These are phyloP conservation scores for Puccinia coronata DNA, from an alignment of 1,284 basidiomycete species.

Conservation along the genomic window DNA sequence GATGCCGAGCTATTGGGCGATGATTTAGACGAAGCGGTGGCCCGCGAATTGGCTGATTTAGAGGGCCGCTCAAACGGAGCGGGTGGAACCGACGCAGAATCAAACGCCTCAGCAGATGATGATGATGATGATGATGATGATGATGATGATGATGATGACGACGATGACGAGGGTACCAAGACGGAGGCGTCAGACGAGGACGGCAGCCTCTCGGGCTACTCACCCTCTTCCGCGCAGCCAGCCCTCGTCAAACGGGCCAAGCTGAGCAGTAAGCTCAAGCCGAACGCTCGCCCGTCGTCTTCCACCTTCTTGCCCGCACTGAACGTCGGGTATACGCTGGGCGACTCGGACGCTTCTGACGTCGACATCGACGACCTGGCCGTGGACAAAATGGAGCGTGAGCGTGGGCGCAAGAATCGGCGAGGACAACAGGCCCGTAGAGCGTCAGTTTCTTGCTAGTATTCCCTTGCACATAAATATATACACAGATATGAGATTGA, in stretches of 20 bases:
- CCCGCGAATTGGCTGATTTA: slow-evolving; percentile 10
- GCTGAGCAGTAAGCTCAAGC: not conserved
- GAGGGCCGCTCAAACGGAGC: not conserved
- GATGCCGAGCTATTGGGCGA: not conserved
- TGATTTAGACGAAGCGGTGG: slow-evolving; percentile 8
- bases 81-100: not conserved
- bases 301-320: slow-evolving; percentile 87
- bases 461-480: not conserved
- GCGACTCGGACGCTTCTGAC: slow-evolving; percentile 68
- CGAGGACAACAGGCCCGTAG: slow-evolving; percentile 85
- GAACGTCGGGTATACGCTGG: slow-evolving; percentile 74
- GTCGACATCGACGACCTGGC: slow-evolving; percentile 62
- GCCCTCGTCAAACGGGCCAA: not conserved
- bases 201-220: not conserved
- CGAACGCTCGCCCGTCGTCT: not conserved
- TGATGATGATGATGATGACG: too few species aligned
- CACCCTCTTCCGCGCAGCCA: not conserved
- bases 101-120: not conserved
- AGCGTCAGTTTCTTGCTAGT: slow-evolving; percentile 78
- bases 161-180: not conserved
- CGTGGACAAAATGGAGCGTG: slow-evolving; percentile 54
- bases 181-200: not conserved
- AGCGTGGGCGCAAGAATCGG: slow-evolving; percentile 73
- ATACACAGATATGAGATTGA: not conserved
- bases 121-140: too few species aligned